phyloP scores from a whole-genome alignment of 2,329 filamentous ascomycete species.

The Metarhizium anisopliae region DNA sequence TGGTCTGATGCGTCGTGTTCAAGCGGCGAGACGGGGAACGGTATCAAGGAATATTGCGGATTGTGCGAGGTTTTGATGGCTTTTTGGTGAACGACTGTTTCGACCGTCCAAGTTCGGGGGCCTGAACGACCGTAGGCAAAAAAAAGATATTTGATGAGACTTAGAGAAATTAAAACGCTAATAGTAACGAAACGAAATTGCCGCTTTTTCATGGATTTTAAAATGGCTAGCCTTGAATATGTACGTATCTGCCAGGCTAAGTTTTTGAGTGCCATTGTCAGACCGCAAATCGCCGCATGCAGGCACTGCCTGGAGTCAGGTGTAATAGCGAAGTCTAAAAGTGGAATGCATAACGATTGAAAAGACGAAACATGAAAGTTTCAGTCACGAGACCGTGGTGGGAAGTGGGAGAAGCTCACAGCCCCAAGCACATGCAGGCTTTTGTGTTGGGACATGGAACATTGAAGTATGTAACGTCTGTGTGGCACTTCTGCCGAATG shows the following conservation, averaged over 20 bases:
- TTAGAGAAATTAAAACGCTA: background rate
- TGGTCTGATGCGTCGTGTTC: background rate
- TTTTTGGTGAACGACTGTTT: slow-evolving; percentile 5
- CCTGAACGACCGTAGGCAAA: background rate
- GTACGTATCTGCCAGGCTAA: background rate
- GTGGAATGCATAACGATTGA: too few species aligned
- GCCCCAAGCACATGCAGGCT: too few species aligned
- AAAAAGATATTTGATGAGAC: background rate
- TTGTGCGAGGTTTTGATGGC: background rate
- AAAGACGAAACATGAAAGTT: too few species aligned
- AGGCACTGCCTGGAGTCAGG: too few species aligned
- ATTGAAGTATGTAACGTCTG: too few species aligned
- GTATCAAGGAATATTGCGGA: slow-evolving; percentile 10
- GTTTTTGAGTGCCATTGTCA: background rate
- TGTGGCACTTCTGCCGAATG: too few species aligned
- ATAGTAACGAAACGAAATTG: background rate
- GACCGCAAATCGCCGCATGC: background rate
- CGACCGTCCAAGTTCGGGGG: slow-evolving; percentile 3
- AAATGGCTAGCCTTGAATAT: background rate
- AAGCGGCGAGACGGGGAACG: slow-evolving; percentile 17
- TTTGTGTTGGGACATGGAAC: too few species aligned
- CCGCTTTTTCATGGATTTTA: background rate
- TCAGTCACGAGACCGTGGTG: too few species aligned
- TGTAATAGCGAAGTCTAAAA: too few species aligned
- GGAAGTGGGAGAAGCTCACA: too few species aligned